phyloP scores from a whole-genome alignment of 768 basidiomycete genomes.

The Coprinopsis marcescibilis region DNA sequence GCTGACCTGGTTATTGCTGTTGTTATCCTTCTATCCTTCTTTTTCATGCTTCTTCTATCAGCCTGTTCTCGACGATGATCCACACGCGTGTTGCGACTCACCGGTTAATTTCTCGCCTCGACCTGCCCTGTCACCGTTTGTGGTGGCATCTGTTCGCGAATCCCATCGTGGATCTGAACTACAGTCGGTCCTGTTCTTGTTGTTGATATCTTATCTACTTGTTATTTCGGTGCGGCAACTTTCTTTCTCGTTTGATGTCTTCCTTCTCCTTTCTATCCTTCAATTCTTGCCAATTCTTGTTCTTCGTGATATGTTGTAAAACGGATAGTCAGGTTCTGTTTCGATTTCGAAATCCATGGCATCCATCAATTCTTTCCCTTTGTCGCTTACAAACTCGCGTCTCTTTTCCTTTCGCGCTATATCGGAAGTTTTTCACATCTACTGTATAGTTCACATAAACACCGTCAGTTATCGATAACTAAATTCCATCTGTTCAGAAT shows the following conservation, averaged over 20 bases:
- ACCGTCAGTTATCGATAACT: not conserved
- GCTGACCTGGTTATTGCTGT: not conserved
- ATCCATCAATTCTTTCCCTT: no score
- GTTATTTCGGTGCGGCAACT: conserved; percentile 18
- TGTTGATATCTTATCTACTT: conserved; percentile 22
- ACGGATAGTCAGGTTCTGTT: no score
- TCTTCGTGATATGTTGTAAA: not conserved
- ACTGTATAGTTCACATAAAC: conserved; percentile 9
- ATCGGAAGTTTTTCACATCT: conserved; percentile 7
- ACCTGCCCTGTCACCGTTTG: no score
- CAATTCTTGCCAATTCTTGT: not conserved
- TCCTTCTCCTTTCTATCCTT: conserved; percentile 5
- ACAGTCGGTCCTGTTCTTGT: conserved; percentile 9
- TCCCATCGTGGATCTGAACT: no score
- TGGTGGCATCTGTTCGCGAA: no score
- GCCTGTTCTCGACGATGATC: not conserved
- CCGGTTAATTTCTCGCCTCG: conserved; percentile 6
- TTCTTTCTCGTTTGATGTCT: conserved; percentile 10
- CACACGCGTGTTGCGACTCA: not conserved
- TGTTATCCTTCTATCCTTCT: not conserved
- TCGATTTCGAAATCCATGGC: no score
- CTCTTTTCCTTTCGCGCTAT: not conserved
- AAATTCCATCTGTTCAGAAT: not conserved
- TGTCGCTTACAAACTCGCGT: no score
- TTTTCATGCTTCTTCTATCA: conserved; percentile 1